A percentile compares a stretch with the other conserved stretches of the same genome.
These are phyloP conservation scores for Combretum micranthum DNA, from an alignment of 345 rosid species.

Conservation along the genomic window DNA sequence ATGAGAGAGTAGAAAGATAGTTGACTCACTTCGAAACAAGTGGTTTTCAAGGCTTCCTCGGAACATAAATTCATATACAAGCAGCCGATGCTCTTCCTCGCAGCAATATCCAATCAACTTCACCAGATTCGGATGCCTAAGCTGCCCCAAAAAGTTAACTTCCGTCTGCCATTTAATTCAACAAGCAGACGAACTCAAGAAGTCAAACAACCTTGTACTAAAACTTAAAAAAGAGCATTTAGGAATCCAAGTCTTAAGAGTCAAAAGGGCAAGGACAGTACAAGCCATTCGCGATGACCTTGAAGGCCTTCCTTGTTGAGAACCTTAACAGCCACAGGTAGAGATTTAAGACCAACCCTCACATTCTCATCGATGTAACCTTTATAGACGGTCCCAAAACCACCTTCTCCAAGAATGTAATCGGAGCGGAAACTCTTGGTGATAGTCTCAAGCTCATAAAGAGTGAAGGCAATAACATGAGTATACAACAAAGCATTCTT, in stretches of 20 bases:
- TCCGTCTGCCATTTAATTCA: constrained; percentile 28
- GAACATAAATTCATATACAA: constrained; percentile 91
- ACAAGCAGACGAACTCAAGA: constrained; percentile 3
- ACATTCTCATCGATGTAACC: constrained; percentile 96
- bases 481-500: constrained; percentile 64
- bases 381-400: constrained; percentile 92
- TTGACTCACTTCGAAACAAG: constrained; percentile 74
- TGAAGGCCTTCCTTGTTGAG: constrained; percentile 96
- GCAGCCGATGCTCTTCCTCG: constrained; percentile 87
- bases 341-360: constrained; percentile 86
- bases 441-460: constrained; percentile 88
- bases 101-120: constrained; percentile 92
- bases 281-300: constrained; percentile 99
- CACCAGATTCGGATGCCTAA: constrained; percentile 92
- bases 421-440: constrained; percentile 98
- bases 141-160: constrained; percentile 77
- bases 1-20: constrained; percentile 5
- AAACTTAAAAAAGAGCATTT: neutral
- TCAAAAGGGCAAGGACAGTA: constrained; percentile 7
- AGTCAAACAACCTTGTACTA: constrained; percentile 24
- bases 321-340: constrained; percentile 95
- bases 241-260: neutral
- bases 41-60: constrained; percentile 97
- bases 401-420: constrained; percentile 94
- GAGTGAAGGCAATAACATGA: constrained; percentile 72